A percentile compares a stretch with the other conserved stretches of the same genome.
These are phyloP conservation scores for Phytophthora cactorum DNA, from an alignment of 352 stramenopile genomes.

Conservation along the genomic window DNA sequence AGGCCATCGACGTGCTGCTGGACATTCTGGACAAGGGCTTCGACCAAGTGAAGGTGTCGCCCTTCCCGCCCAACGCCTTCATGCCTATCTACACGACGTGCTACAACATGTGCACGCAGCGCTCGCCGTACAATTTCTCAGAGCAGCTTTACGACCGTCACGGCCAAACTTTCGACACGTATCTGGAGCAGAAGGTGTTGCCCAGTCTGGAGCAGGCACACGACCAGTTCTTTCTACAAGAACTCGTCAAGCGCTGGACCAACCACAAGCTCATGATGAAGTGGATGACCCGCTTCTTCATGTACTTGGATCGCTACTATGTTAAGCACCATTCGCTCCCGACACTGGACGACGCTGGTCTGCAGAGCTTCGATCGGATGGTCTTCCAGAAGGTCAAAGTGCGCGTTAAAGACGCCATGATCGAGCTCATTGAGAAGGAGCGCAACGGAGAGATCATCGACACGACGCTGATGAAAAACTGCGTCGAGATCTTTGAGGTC, in stretches of 20 bases:
- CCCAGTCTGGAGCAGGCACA: slow-evolving; percentile 88
- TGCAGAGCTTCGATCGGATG: slow-evolving; percentile 85
- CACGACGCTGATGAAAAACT: slow-evolving; percentile 96
- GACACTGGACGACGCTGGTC: slow-evolving; percentile 92
- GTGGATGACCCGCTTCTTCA: slow-evolving; percentile 99
- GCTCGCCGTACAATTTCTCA: slow-evolving; percentile 99
- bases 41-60: slow-evolving; percentile 80
- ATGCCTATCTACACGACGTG: slow-evolving; percentile 93
- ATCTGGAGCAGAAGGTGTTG: slow-evolving; percentile 91
- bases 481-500: slow-evolving; percentile 98
- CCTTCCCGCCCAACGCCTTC: slow-evolving; percentile 85
- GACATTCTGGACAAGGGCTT: slow-evolving; percentile 88
- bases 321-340: slow-evolving; percentile 98
- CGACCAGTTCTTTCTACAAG: slow-evolving; percentile 96
- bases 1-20: slow-evolving; percentile 88
- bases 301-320: slow-evolving; percentile 99
- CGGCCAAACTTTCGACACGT: slow-evolving; percentile 90
- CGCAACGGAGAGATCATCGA: slow-evolving; percentile 98
- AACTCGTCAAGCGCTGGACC: slow-evolving; percentile 97
- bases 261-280: slow-evolving; percentile 99
- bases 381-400: slow-evolving; percentile 88
- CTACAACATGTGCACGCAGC: slow-evolving; percentile 99
- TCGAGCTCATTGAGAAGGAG: slow-evolving; percentile 98
- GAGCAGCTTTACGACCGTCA: slow-evolving; percentile 98
- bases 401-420: slow-evolving; percentile 90